These are phyloP conservation scores for Leishmania braziliensis DNA, from an alignment of 208 protist species.

Conservation along the genomic window DNA sequence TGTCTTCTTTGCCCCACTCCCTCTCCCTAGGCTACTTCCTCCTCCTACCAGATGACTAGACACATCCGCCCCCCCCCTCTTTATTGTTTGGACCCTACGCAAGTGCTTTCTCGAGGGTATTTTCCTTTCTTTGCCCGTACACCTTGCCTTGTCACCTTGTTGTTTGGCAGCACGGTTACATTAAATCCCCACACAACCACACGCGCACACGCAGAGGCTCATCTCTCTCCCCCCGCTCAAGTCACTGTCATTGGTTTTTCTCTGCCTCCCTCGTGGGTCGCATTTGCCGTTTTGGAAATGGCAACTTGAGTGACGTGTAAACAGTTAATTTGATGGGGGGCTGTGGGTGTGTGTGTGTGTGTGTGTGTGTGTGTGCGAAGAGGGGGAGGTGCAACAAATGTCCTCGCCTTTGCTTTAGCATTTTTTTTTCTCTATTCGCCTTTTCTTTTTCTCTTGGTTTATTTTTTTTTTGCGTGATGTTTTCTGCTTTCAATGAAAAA, in stretches of 20 bases:
- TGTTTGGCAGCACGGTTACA: neutral
- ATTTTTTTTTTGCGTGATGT: neutral
- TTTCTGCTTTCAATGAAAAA: slow-evolving; percentile 1
- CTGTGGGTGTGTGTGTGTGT: neutral
- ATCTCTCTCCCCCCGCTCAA: neutral
- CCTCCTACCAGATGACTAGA: neutral
- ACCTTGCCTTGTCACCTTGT: neutral
- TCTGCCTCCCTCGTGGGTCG: neutral
- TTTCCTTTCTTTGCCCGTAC: neutral
- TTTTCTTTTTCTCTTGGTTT: neutral
- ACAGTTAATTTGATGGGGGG: neutral
- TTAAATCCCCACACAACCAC: neutral
- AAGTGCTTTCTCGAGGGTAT: neutral
- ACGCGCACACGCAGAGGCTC: neutral
- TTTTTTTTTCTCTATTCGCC: neutral
- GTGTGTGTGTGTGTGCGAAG: neutral
- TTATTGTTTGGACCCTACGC: neutral
- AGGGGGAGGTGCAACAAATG: neutral
- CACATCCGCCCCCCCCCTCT: neutral
- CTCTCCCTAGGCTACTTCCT: neutral
- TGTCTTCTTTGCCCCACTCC: neutral
- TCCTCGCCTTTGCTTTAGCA: neutral
- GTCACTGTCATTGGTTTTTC: too few relatives aligned
- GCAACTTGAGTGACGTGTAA: neutral
- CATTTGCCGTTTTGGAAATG: neutral